phyloP scores from a whole-genome alignment of 768 basidiomycete species.

The Collybia sp. region DNA sequence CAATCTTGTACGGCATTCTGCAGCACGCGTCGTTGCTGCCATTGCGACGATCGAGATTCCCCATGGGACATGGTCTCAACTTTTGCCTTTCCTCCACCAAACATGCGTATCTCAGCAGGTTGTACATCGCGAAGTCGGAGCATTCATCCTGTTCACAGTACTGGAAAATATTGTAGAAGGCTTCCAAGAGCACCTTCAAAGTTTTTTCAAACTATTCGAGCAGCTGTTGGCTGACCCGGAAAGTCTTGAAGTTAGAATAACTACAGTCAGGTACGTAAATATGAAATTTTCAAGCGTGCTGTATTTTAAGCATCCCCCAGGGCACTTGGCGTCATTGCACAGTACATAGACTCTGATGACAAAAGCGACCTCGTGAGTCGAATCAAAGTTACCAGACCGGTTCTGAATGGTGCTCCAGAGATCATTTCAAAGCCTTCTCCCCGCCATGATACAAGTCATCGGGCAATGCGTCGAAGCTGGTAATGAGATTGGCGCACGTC shows the following conservation, averaged over 20 bases:
- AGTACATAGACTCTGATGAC: constrained; percentile 86
- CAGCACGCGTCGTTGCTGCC: constrained; percentile 88
- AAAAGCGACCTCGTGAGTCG: constrained; percentile 76
- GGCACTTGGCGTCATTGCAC: constrained; percentile 88
- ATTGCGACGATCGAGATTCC: constrained; percentile 89
- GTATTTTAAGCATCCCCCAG: constrained; percentile 27
- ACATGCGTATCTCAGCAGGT: constrained; percentile 66
- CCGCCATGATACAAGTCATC: constrained; percentile 85
- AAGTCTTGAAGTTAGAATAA: constrained; percentile 86
- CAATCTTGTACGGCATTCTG: constrained; percentile 86
- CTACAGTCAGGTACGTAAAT: constrained; percentile 65
- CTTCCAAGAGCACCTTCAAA: constrained; percentile 71
- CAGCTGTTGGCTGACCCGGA: constrained; percentile 74
- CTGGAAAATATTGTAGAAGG: constrained; percentile 89
- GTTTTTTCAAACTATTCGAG: constrained; percentile 78
- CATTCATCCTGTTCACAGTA: constrained; percentile 86
- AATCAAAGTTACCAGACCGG: background rate
- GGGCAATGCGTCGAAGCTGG: constrained; percentile 74
- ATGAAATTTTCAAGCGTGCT: background rate
- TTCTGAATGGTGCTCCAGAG: constrained; percentile 39
- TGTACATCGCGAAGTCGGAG: constrained; percentile 85
- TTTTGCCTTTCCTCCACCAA: constrained; percentile 83
- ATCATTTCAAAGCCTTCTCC: constrained; percentile 84
- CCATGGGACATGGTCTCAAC: constrained; percentile 73
- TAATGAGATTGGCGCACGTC: constrained; percentile 79